Evolutionary conservation across 75 land plant genomes (phyloP).

Genomic region (Pseudotsuga menziesii): DNA sequence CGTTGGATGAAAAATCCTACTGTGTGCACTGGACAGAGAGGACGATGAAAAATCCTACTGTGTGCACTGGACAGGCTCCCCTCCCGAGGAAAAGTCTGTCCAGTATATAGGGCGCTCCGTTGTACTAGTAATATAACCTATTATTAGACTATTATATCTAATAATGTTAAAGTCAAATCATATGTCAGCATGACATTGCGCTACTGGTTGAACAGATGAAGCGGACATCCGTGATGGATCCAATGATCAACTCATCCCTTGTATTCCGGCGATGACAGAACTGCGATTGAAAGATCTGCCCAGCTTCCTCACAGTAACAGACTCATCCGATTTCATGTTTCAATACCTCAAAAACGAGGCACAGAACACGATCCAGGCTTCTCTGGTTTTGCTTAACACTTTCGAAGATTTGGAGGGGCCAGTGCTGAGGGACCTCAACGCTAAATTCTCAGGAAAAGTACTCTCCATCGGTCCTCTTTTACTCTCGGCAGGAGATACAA

Average conservation of each 20-base stretch:
- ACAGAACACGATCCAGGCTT: background rate
- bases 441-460: background rate
- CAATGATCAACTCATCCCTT: constrained; percentile 6
- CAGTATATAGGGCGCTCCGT: too few relatives aligned
- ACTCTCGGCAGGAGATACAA: background rate
- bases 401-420: constrained; percentile 7
- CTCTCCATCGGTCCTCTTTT: constrained; percentile 11
- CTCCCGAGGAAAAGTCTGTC: too few relatives aligned
- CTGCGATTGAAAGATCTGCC: constrained; percentile 17
- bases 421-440: background rate
- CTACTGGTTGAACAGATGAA: background rate
- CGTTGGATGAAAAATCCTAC: too few relatives aligned
- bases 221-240: background rate
- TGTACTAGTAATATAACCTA: too few relatives aligned
- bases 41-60: too few relatives aligned
- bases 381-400: constrained; percentile 12
- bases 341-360: constrained; percentile 3
- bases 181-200: too few relatives aligned
- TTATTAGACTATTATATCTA: too few relatives aligned
- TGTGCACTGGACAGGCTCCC: too few relatives aligned
- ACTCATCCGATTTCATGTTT: constrained; percentile 13
- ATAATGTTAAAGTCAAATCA: too few relatives aligned
- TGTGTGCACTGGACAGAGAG: too few relatives aligned
- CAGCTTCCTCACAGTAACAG: constrained; percentile 10
- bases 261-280: constrained; percentile 15